A percentile compares a stretch with the other conserved stretches of the same genome.
phyloP scores from a whole-genome alignment of 805 yeast genomes.

The Candida germanica region DNA sequence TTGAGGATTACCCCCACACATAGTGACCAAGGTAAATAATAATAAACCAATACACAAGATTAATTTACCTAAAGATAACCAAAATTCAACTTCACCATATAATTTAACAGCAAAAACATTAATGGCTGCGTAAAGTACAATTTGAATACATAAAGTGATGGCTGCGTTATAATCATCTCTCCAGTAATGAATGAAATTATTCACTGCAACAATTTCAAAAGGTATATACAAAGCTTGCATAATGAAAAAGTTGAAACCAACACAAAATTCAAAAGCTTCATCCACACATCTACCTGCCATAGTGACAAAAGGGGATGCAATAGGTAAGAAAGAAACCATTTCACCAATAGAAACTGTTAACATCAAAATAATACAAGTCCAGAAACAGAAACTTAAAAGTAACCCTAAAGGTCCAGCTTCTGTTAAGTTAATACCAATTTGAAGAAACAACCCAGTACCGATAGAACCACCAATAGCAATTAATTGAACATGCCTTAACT shows the following conservation, averaged over 20 bases:
- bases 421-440: constrained; percentile 18
- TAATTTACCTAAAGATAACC: constrained; percentile 40
- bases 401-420: constrained; percentile 36
- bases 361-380: constrained; percentile 33
- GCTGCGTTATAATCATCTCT: constrained; percentile 47
- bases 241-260: constrained; percentile 32
- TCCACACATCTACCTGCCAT: constrained; percentile 40
- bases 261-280: constrained; percentile 35
- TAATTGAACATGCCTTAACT: constrained; percentile 12
- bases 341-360: constrained; percentile 38
- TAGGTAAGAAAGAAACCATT: constrained; percentile 38
- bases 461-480: constrained; percentile 23
- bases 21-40: constrained; percentile 32
- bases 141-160: constrained; percentile 42
- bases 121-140: constrained; percentile 39
- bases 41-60: constrained; percentile 37
- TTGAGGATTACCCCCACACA: constrained; percentile 39
- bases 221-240: constrained; percentile 39
- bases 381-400: constrained; percentile 28
- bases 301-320: constrained; percentile 35
- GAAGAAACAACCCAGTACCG: constrained; percentile 14
- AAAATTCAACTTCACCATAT: constrained; percentile 52
- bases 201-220: constrained; percentile 47
- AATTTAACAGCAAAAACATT: constrained; percentile 47
- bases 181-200: constrained; percentile 55